A percentile compares a stretch with the other conserved stretches of the same genome.
Evolutionary conservation across 106 monocot genomes (phyloP).

Genomic region (Dendrobium chrysotoxum): DNA sequence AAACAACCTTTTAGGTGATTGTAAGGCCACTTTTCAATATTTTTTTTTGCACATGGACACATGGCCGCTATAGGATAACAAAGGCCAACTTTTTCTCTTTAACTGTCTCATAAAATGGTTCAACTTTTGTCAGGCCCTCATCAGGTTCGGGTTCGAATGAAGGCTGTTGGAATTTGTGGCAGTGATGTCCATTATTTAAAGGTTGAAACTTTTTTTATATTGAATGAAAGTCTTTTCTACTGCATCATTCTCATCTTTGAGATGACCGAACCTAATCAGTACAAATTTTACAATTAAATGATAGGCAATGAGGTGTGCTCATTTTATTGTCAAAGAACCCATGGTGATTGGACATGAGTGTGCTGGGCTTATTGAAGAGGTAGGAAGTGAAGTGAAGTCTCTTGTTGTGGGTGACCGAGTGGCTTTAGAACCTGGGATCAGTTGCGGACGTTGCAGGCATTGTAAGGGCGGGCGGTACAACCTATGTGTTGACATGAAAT

Average conservation of each 20-base stretch:
- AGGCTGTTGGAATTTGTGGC: conserved; percentile 96
- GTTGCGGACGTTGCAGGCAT: conserved; percentile 69
- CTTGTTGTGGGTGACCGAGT: conserved; percentile 70
- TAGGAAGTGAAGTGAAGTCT: conserved; percentile 73
- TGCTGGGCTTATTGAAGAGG: conserved; percentile 88
- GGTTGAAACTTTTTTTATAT: conserved; percentile 23
- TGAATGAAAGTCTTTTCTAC: neutral
- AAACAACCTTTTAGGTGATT: too few relatives aligned
- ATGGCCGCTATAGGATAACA: too few relatives aligned
- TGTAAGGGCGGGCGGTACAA: conserved; percentile 96
- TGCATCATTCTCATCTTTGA: neutral
- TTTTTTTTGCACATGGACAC: neutral
- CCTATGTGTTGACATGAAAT: conserved; percentile 90
- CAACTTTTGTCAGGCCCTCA: conserved; percentile 43
- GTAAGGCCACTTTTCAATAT: neutral
- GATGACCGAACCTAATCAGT: neutral
- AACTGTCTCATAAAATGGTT: neutral
- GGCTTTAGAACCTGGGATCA: conserved; percentile 90
- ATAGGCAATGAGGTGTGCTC: conserved; percentile 73
- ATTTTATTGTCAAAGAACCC: conserved; percentile 90
- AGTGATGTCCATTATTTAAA: conserved; percentile 98
- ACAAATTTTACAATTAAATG: neutral
- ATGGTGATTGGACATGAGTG: conserved; percentile 99
- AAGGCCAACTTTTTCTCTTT: neutral
- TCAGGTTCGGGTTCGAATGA: conserved; percentile 88